Evolutionary conservation across 2,329 filamentous ascomycete species (phyloP).

Genomic region (Stachybotrys elegans): DNA sequence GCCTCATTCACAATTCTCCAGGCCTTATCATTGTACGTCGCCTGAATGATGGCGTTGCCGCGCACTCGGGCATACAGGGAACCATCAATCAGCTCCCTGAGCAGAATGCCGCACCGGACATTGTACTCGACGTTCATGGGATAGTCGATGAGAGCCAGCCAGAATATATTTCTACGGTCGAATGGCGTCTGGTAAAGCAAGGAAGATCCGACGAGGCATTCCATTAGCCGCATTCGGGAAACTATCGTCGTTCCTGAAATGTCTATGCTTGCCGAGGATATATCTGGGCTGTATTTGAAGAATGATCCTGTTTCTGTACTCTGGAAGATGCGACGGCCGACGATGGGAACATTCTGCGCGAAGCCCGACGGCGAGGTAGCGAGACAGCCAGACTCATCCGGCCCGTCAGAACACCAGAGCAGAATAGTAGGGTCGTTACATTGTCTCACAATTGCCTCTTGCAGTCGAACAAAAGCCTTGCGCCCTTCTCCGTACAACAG

Average conservation of each 20-base stretch:
- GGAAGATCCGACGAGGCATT: not conserved
- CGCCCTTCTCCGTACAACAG: conserved; percentile 16
- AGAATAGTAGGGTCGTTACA: conserved; percentile 11
- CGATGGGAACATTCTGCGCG: not conserved
- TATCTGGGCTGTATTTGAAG: not conserved
- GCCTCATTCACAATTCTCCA: not conserved
- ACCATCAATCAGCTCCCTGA: not conserved
- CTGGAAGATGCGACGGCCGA: not conserved
- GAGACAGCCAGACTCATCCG: not conserved
- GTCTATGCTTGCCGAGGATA: not conserved
- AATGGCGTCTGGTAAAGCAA: not conserved
- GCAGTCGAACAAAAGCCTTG: conserved; percentile 17
- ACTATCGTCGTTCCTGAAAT: not conserved
- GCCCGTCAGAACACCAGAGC: conserved; percentile 6
- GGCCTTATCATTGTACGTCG: not conserved
- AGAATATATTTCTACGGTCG: not conserved
- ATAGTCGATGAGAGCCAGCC: not conserved
- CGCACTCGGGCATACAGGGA: not conserved
- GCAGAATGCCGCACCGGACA: not conserved
- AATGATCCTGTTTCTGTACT: not conserved
- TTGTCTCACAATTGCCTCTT: conserved; percentile 16
- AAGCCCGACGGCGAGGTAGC: not conserved
- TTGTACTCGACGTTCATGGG: not conserved
- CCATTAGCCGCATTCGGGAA: not conserved
- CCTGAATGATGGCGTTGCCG: not conserved